Conservation (phyloP, 805 yeast species). For the Lipomyces starkeyi region DNA sequence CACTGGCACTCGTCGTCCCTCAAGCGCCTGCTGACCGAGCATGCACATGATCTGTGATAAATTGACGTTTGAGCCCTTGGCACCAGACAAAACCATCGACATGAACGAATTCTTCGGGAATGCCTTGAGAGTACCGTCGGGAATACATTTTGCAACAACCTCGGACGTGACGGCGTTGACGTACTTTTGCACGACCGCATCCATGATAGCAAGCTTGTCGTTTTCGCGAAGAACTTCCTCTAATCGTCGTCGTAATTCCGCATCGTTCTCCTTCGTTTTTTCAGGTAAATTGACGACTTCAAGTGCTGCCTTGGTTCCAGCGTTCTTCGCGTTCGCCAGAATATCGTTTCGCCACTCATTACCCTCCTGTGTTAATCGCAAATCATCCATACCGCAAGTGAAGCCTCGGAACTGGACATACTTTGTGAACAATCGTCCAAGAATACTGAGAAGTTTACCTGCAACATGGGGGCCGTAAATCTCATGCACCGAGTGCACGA, state of each 20-base stretch:
- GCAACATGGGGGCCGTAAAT: slow-evolving; percentile 91
- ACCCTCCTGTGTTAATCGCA: slow-evolving; percentile 87
- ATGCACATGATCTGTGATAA: slow-evolving; percentile 99
- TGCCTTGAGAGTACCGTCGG: slow-evolving; percentile 92
- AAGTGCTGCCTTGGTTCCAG: slow-evolving; percentile 89
- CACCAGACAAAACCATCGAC: slow-evolving; percentile 98
- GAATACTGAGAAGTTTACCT: slow-evolving; percentile 86
- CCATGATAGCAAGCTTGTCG: slow-evolving; percentile 87
- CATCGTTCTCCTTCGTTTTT: slow-evolving; percentile 57
- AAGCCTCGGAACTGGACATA: slow-evolving; percentile 91
- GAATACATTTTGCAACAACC: slow-evolving; percentile 93
- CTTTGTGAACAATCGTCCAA: slow-evolving; percentile 93
- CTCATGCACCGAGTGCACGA: slow-evolving; percentile 95
- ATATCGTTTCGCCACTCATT: slow-evolving; percentile 87
- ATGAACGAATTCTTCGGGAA: slow-evolving; percentile 98
- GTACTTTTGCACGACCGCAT: slow-evolving; percentile 92
- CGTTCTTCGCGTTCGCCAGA: slow-evolving; percentile 73
- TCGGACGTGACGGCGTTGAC: slow-evolving; percentile 92
- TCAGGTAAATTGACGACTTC: slow-evolving; percentile 87
- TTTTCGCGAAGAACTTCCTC: slow-evolving; percentile 96
- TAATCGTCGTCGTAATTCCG: slow-evolving; percentile 82
- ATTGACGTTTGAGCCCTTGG: slow-evolving; percentile 97
- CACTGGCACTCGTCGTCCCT: slow-evolving; percentile 98
- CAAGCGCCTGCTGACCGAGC: slow-evolving; percentile 97
- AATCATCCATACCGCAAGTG: slow-evolving; percentile 99